Evolutionary conservation across 441 rosid species (phyloP).

Genomic region (Mallotus repandus): DNA sequence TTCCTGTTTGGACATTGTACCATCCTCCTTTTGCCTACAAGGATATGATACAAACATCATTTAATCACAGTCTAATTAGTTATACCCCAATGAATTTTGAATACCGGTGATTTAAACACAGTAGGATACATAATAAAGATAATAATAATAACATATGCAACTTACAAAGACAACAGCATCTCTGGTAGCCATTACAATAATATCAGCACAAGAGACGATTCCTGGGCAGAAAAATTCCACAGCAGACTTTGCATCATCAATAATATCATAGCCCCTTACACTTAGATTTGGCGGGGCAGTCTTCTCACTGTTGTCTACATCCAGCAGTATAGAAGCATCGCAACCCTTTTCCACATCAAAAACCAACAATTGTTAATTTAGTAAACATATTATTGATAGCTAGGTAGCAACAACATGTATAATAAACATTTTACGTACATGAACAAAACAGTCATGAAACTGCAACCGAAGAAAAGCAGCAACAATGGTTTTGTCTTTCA

Average conservation of each 20-base stretch:
- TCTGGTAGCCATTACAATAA: constrained; percentile 59
- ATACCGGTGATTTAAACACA: no score
- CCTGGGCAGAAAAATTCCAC: constrained; percentile 39
- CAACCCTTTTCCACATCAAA: no score
- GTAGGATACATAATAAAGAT: no score
- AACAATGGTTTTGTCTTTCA: constrained; percentile 25
- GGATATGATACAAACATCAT: background rate
- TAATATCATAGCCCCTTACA: constrained; percentile 54
- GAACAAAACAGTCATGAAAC: constrained; percentile 64
- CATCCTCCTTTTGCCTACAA: constrained; percentile 38
- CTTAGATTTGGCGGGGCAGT: no score
- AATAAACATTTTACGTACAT: constrained; percentile 21
- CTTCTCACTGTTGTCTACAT: no score
- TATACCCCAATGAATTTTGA: no score
- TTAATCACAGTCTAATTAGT: no score
- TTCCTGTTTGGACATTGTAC: constrained; percentile 54
- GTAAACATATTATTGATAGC: no score
- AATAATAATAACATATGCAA: no score
- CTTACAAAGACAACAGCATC: constrained; percentile 51
- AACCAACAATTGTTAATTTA: no score
- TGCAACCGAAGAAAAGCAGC: constrained; percentile 56
- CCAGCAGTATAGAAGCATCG: no score
- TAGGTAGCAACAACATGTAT: no score
- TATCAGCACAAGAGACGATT: constrained; percentile 67
- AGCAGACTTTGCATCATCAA: constrained; percentile 41